Percentiles rank a stretch among this genome's conserved stretches.
These are phyloP conservation scores for Aspergillus fructus DNA, from an alignment of 2,329 filamentous ascomycete species.

Conservation along the genomic window DNA sequence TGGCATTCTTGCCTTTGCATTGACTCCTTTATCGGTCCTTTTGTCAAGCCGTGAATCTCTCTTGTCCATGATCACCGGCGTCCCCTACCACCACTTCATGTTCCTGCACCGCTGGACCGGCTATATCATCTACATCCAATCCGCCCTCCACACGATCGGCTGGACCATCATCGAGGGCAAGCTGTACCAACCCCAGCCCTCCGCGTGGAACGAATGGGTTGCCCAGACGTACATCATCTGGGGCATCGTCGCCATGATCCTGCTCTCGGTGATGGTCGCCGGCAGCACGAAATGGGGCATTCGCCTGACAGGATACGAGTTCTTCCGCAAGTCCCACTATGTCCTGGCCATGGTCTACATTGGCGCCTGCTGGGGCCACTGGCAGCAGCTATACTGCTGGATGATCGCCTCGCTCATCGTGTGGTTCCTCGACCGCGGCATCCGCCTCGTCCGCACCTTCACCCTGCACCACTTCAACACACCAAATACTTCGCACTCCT, in stretches of 20 bases:
- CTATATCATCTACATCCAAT: constrained; percentile 69
- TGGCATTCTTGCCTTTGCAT: constrained; percentile 69
- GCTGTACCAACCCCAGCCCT: constrained; percentile 71
- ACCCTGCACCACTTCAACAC: constrained; percentile 58
- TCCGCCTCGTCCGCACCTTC: constrained; percentile 58
- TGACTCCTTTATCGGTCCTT: constrained; percentile 69
- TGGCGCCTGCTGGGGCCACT: constrained; percentile 74
- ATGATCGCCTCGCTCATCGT: constrained; percentile 65
- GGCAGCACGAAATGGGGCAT: constrained; percentile 62
- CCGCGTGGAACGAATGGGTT: constrained; percentile 57
- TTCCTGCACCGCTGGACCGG: constrained; percentile 77
- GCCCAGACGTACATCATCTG: constrained; percentile 68
- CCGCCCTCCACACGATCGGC: constrained; percentile 66
- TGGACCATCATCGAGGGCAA: constrained; percentile 67
- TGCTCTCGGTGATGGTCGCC: constrained; percentile 62
- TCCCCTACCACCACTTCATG: constrained; percentile 75
- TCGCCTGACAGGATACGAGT: constrained; percentile 69
- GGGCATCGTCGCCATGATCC: constrained; percentile 67
- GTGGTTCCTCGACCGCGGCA: constrained; percentile 63
- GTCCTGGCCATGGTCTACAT: constrained; percentile 72
- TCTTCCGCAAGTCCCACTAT: constrained; percentile 74
- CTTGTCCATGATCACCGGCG: constrained; percentile 67
- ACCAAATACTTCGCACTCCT: constrained; percentile 32
- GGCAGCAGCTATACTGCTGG: constrained; percentile 67
- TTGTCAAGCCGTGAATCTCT: constrained; percentile 69